Evolutionary conservation across 371 early-diverging fungal genomes (phyloP).

Genomic region (Mucor piriformis): DNA sequence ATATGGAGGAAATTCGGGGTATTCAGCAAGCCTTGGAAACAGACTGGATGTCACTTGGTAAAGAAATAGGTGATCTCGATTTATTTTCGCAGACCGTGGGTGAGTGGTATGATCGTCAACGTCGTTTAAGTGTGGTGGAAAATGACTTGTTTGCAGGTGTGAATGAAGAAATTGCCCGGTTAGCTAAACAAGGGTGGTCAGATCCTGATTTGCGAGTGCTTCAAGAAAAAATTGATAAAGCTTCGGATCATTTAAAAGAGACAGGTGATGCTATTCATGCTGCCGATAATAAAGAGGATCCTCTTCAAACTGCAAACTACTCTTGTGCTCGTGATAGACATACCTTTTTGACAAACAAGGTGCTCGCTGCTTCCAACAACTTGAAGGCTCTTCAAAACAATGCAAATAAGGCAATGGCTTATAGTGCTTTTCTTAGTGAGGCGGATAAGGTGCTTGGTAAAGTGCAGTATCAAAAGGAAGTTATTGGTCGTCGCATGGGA

Average conservation of each 20-base stretch:
- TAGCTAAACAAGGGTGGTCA: conserved; percentile 29
- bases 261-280: conserved; percentile 26
- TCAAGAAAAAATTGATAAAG: conserved; percentile 29
- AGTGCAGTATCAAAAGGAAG: conserved; percentile 33
- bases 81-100: conserved; percentile 32
- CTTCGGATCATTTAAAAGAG: conserved; percentile 23
- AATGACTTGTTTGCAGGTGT: conserved; percentile 26
- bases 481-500: conserved; percentile 31
- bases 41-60: conserved; percentile 33
- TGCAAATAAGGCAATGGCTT: conserved; percentile 37
- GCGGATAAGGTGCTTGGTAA: conserved; percentile 27
- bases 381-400: conserved; percentile 32
- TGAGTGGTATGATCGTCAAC: conserved; percentile 46
- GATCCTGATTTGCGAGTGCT: conserved; percentile 21
- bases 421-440: conserved; percentile 30
- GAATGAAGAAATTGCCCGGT: conserved; percentile 30
- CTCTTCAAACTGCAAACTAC: conserved; percentile 48
- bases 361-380: conserved; percentile 17
- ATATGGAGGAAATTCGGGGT: conserved; percentile 19
- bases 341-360: conserved; percentile 20
- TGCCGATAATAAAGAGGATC: conserved; percentile 34
- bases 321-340: conserved; percentile 48
- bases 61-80: conserved; percentile 30
- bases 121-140: conserved; percentile 33
- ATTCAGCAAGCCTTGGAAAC: conserved; percentile 25